phyloP scores from a whole-genome alignment of 2,329 filamentous ascomycete species.

The Fusarium vanettenii region DNA sequence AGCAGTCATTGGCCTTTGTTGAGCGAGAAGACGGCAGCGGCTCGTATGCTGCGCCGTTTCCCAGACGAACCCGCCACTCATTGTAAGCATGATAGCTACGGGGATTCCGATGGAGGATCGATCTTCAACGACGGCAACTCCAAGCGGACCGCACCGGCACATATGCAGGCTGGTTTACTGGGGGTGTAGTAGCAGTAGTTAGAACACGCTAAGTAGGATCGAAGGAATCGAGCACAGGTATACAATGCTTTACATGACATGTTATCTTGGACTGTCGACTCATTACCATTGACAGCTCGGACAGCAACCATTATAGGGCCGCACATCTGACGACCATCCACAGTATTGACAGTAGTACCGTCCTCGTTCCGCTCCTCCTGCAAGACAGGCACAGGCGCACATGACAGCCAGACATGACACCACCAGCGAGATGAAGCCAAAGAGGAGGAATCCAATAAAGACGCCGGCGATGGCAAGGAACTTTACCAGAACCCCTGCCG shows the following conservation, averaged over 20 bases:
- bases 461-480: constrained; percentile 27
- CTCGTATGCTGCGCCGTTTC: background rate
- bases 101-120: constrained; percentile 12
- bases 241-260: background rate
- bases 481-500: constrained; percentile 25
- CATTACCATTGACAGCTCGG: background rate
- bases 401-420: constrained; percentile 15
- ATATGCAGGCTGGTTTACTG: background rate
- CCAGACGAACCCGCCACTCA: background rate
- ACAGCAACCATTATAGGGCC: constrained; percentile 2
- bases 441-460: constrained; percentile 24
- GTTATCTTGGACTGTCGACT: too few species aligned
- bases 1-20: background rate
- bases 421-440: constrained; percentile 19
- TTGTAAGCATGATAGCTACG: constrained; percentile 4
- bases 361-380: background rate
- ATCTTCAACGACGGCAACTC: constrained; percentile 17
- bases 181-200: background rate
- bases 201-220: constrained; percentile 18
- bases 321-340: background rate
- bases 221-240: constrained; percentile 12
- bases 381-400: constrained; percentile 29
- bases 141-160: constrained; percentile 1
- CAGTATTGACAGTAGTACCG: constrained; percentile 10
- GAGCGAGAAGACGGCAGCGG: constrained; percentile 6